Base-by-base conservation (phyloP, 2,329 filamentous ascomycete species). In the Beauveria sp. region DNA sequence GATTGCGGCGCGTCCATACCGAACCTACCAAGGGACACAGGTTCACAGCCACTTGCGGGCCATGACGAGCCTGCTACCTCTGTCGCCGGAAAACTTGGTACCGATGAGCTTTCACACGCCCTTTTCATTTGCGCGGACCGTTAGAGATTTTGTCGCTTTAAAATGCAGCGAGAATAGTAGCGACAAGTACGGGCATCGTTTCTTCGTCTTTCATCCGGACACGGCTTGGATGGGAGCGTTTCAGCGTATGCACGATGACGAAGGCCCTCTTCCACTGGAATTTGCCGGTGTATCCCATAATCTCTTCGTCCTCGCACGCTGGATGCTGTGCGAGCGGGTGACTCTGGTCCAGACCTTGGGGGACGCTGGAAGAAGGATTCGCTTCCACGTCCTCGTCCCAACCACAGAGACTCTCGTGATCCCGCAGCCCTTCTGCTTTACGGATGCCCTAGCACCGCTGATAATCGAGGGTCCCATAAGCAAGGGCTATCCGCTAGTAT, bases 321-420 rank as follows among this genome's bases (percentile, higher is more conserved):
- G 61, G 61, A 62, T 62, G 56, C 50, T 62, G 4, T 62, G 61
- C 61, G 61, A 59, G 40, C 57, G 61, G n/a, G 61, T 62, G 16
- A 45, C 56, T 16, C 51, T 62, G 10, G 49, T 60, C 24, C 54
- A 62, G 34, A 24, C 56, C 5, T 45, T 62, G 24, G 61, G 61
- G 3, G 61, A 50, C 18, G 56, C 55, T 10, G 61, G 61, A 16
- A 34, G 45, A 7, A 38, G 26, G 20, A 38, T 62, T 24, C 61
- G 34, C 24, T 59, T 62, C 49, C 61, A 62, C 45, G 28, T 62
- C 5, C 55, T 62, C 24, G 46, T 62, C 16, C 61, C 61, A 1
- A 28, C 54, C 5, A n/a, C 47, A 4, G 61, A 62, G 49, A 28
- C 61, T 20, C n/a, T 62, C 2, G 61, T 62, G 20, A 54, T 62